Evolutionary conservation across 1,139 yeast genomes (phyloP), one percentile per base, ranked within the genome.

Genomic region (Pichia terricola): DNA sequence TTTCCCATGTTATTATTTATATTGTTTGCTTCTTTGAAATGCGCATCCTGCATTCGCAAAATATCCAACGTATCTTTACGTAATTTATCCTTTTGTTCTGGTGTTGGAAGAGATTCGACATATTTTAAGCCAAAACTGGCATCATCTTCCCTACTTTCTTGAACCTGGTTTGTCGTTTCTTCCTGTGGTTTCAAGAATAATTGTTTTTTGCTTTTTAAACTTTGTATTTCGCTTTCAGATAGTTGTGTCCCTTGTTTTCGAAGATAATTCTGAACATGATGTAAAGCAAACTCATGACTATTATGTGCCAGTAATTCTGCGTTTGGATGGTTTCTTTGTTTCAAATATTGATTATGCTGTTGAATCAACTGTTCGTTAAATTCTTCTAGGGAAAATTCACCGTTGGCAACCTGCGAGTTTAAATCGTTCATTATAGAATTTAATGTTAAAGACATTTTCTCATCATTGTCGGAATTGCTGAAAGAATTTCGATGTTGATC

Each of bases 51-150:
- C 28, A 38, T 33, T 26, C 28, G 37, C 8, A 44, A 34, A 28
- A 27, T 39, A 30, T 44, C 45, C 35, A 44, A 37, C 37, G 42
- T 41, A 28, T 43, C 41, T 28, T 31, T 40, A 35, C 40, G 47
- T 32, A 47, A 33, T 16, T 32, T 11, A 4, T 34, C 26, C 27
- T 33, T 41, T 39, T 47, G 40, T 35, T 47, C 48, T 22, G 34
- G 40, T 11, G 50, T 39, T n/a, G 45, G 41, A n/a, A 39, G 28
- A 6, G 35, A 30, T 7, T 10, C 10, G 7, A 2, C 32, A 30
- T 2, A 30, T 30, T 30, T 2, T 8, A 30, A 30, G 7, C 10
- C 32, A 30, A 30, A 30, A 7, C 9, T 8, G 7, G 32, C 10
- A 30, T 30, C 10, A 7, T 30, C 10, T 8, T 7, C 9, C 10